These are phyloP conservation scores for Coffea eugenioides DNA, from an alignment of 257 asterid genomes.

Conservation along the genomic window DNA sequence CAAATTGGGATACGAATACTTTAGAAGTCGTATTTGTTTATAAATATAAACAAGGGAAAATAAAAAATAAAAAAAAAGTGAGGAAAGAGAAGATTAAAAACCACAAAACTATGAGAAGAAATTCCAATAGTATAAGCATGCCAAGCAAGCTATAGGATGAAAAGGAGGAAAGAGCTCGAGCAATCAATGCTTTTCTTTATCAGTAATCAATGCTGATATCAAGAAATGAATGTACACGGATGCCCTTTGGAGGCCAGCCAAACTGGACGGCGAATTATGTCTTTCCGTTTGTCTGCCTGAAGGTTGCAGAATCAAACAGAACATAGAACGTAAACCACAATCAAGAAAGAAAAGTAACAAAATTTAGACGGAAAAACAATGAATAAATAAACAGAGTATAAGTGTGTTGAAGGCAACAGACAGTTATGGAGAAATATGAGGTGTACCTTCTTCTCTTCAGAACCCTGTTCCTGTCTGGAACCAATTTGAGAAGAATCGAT, in stretches of 20 bases:
- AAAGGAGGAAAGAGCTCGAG: not conserved
- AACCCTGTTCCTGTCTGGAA: not conserved
- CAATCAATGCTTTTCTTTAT: not conserved
- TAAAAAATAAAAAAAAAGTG: not conserved
- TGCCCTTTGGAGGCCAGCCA: not conserved
- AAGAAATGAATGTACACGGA: not conserved
- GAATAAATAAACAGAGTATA: not conserved
- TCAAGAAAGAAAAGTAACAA: constrained; percentile 5
- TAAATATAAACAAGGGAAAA: not conserved
- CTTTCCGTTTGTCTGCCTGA: no score
- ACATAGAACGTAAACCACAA: not conserved
- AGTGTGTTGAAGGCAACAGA: not conserved
- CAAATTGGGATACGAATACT: not conserved
- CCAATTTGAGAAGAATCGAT: constrained; percentile 3
- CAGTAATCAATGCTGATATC: constrained; percentile 3
- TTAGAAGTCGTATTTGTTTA: not conserved
- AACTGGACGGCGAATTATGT: not conserved
- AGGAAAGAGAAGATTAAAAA: not conserved
- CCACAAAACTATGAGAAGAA: not conserved
- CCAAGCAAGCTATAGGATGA: not conserved
- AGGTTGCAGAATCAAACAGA: not conserved
- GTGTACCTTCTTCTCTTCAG: constrained; percentile 11
- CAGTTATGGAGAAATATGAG: not conserved
- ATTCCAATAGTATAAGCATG: not conserved
- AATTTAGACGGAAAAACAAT: not conserved